Percentiles rank a stretch among this genome's conserved stretches.
Evolutionary conservation across 352 stramenopile genomes (phyloP).

Genomic region (Globisporangium megalacanthum): DNA sequence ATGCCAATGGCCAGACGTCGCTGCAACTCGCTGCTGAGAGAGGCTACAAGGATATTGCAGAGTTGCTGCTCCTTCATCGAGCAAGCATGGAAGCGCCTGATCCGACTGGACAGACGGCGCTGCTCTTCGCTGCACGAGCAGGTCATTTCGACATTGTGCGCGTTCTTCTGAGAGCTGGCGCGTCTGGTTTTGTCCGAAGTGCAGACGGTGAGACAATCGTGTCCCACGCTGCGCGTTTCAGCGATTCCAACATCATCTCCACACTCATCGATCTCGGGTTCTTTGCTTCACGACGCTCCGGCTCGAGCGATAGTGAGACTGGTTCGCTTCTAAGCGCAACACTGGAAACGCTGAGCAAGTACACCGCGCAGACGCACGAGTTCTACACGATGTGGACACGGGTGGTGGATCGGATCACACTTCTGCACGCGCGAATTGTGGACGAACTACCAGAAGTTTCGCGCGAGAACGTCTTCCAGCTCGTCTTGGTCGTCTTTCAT

Average conservation of each 20-base stretch:
- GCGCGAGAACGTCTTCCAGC: not conserved
- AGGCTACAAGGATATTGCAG: no score
- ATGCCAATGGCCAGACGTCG: no score
- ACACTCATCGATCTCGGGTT: not conserved
- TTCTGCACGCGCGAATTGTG: not conserved
- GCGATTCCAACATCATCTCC: not conserved
- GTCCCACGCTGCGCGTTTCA: not conserved
- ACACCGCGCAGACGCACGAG: not conserved
- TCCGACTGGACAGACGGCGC: not conserved
- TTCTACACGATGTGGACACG: slow-evolving; percentile 1
- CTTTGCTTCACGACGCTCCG: no score
- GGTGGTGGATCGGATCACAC: not conserved
- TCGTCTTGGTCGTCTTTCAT: not conserved
- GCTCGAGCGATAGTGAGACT: no score
- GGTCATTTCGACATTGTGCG: not conserved
- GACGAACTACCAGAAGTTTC: not conserved
- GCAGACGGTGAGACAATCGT: not conserved
- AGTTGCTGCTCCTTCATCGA: no score
- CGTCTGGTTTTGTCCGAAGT: not conserved
- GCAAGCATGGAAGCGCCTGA: not conserved
- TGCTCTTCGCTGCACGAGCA: not conserved
- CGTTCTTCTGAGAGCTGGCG: not conserved
- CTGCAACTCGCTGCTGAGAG: no score
- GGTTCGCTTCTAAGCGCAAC: slow-evolving; percentile 1
- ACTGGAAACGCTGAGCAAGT: not conserved